Conservation (phyloP, 129 eudicot genomes). For the Centaurea solstitialis region DNA sequence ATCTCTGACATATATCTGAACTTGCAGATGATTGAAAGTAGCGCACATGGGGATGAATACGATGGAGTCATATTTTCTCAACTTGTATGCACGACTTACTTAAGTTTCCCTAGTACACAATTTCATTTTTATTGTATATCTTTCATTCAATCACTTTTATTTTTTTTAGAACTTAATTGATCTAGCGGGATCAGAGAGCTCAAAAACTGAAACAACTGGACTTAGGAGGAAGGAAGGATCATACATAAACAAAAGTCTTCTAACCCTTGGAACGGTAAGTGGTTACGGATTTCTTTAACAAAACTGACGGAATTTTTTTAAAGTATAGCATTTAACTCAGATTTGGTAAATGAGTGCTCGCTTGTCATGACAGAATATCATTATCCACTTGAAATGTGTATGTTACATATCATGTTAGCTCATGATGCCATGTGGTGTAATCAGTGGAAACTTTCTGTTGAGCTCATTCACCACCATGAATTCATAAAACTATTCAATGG, state of each 20-base stretch:
- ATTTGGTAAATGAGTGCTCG: slow-evolving; percentile 12
- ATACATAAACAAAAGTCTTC: slow-evolving; percentile 94
- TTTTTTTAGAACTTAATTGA: slow-evolving; percentile 65
- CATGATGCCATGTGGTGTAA: background rate
- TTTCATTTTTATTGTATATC: slow-evolving; percentile 6
- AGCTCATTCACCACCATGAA: background rate
- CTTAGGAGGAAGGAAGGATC: slow-evolving; percentile 98
- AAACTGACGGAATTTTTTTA: background rate
- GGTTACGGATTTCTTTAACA: background rate
- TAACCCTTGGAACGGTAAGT: slow-evolving; percentile 99
- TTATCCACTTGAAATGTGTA: background rate
- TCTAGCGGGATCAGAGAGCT: slow-evolving; percentile 99
- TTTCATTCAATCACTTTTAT: background rate
- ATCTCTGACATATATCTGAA: slow-evolving; percentile 20
- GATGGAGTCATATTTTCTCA: slow-evolving; percentile 97
- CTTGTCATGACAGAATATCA: slow-evolving; percentile 3
- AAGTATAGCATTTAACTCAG: slow-evolving; percentile 1
- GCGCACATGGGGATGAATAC: slow-evolving; percentile 93
- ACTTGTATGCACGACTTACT: slow-evolving; percentile 51
- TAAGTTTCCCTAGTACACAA: background rate
- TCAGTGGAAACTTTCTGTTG: background rate
- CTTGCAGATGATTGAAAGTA: slow-evolving; percentile 94
- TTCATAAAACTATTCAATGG: slow-evolving; percentile 1
- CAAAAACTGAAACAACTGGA: slow-evolving; percentile 98
- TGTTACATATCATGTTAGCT: background rate